Evolutionary conservation across 495 filamentous ascomycete genomes (phyloP).

Genomic region (Bombardia bombarda): DNA sequence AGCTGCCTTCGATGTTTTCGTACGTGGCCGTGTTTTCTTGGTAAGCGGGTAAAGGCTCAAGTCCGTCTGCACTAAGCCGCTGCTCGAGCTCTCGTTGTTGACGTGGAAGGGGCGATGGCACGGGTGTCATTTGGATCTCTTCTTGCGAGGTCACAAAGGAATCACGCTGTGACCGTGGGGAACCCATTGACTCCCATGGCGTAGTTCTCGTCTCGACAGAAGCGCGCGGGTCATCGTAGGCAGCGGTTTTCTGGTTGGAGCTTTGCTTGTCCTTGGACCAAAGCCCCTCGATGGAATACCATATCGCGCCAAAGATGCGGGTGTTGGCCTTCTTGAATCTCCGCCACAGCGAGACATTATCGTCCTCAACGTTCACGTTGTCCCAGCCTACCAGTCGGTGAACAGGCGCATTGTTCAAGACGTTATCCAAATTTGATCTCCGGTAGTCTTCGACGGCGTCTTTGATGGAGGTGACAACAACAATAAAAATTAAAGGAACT

Average conservation of each 20-base stretch:
- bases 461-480: conserved; percentile 86
- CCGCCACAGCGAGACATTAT: conserved; percentile 80
- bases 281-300: conserved; percentile 33
- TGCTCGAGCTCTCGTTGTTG: conserved; percentile 17
- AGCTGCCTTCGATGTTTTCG: conserved; percentile 31
- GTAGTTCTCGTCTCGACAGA: conserved; percentile 57
- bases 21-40: conserved; percentile 58
- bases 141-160: conserved; percentile 49
- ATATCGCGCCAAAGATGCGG: conserved; percentile 49
- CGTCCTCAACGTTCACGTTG: conserved; percentile 89
- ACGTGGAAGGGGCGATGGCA: conserved; percentile 67
- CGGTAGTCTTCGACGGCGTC: conserved; percentile 98
- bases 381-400: conserved; percentile 81
- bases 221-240: conserved; percentile 41
- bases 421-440: conserved; percentile 82
- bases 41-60: conserved; percentile 30
- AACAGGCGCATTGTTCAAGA: conserved; percentile 93
- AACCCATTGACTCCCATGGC: conserved; percentile 52
- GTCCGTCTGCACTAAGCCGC: conserved; percentile 24
- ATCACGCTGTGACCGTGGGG: conserved; percentile 45
- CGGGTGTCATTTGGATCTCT: conserved; percentile 90
- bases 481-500: conserved; percentile 88
- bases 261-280: conserved; percentile 36
- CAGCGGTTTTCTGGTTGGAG: conserved; percentile 23
- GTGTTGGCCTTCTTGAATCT: conserved; percentile 86